Conservation (phyloP, 306 rosid species). For the Fragaria iinumae region DNA sequence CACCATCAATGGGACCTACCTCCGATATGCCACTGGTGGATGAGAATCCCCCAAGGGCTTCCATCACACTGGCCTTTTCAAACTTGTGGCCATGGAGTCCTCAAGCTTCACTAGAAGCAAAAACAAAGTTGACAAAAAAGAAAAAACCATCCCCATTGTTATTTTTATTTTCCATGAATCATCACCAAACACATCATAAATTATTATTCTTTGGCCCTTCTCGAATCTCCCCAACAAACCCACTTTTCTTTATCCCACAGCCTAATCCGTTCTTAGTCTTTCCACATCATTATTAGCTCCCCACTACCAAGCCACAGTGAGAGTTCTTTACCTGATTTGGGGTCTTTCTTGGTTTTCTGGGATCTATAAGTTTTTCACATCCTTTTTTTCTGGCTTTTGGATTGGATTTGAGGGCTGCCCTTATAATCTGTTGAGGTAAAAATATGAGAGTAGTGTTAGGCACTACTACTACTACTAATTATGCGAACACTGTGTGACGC, state of each 20-base stretch:
- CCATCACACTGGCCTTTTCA: constrained; percentile 39
- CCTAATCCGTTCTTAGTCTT: constrained; percentile 21
- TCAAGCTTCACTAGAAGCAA: neutral
- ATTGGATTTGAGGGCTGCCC: constrained; percentile 24
- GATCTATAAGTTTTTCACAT: neutral
- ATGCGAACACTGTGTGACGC: constrained; percentile 99
- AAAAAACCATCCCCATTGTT: neutral
- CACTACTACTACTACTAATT: constrained; percentile 27
- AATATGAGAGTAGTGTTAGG: constrained; percentile 63
- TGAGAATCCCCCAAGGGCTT: constrained; percentile 37
- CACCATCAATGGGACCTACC: constrained; percentile 40
- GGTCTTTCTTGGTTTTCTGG: constrained; percentile 41
- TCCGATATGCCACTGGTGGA: constrained; percentile 56
- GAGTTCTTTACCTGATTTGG: constrained; percentile 36
- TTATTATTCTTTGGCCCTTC: constrained; percentile 1
- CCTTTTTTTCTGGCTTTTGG: constrained; percentile 2
- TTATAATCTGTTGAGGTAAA: constrained; percentile 26
- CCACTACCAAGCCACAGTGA: constrained; percentile 12
- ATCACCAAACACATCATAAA: neutral
- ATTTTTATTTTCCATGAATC: neutral
- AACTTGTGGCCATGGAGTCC: constrained; percentile 60
- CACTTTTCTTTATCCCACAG: constrained; percentile 15
- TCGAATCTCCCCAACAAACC: constrained; percentile 7
- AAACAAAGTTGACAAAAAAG: constrained; percentile 38
- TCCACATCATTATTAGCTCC: constrained; percentile 32